Evolutionary conservation across 768 basidiomycete genomes (phyloP).

Genomic region (Boletus pseudo-olivaceus): DNA sequence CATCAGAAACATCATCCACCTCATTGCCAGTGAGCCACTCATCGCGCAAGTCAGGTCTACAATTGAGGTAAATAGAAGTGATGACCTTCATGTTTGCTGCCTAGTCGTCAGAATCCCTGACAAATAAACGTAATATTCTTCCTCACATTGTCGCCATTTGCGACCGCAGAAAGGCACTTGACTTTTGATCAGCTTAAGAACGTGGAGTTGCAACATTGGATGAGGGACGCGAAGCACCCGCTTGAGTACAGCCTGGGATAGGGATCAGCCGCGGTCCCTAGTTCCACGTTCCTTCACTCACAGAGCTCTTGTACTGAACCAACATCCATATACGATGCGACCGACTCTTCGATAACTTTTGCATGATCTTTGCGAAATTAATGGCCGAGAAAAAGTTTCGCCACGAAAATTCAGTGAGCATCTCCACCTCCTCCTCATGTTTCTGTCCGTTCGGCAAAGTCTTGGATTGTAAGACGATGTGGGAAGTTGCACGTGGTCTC

Average conservation of each 20-base stretch:
- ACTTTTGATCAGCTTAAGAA: conserved; percentile 96
- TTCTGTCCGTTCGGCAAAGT: conserved; percentile 69
- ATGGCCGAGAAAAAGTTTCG: conserved; percentile 96
- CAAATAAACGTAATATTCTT: background rate
- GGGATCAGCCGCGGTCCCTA: conserved; percentile 5
- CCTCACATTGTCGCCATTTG: conserved; percentile 94
- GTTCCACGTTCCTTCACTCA: conserved; percentile 36
- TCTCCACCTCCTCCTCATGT: conserved; percentile 84
- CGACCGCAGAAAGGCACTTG: conserved; percentile 98
- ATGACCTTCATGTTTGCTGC: conserved; percentile 99
- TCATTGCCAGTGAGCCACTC: conserved; percentile 96
- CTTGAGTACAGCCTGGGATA: conserved; percentile 83
- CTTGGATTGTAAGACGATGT: conserved; percentile 52
- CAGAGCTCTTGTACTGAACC: conserved; percentile 97
- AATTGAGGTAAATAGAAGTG: conserved; percentile 96
- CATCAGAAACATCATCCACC: conserved; percentile 88
- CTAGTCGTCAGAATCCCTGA: conserved; percentile 13
- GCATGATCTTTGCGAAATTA: conserved; percentile 97
- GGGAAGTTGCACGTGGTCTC: conserved; percentile 57
- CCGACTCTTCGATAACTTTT: conserved; percentile 93
- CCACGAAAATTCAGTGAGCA: conserved; percentile 95
- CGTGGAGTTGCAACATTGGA: conserved; percentile 89
- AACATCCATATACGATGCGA: conserved; percentile 95
- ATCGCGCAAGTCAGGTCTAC: conserved; percentile 92
- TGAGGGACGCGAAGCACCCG: conserved; percentile 92